Percentiles rank a stretch among this genome's conserved stretches.
These are phyloP conservation scores for Alternaria gansuensis DNA, from an alignment of 2,329 filamentous ascomycete genomes.

Conservation along the genomic window DNA sequence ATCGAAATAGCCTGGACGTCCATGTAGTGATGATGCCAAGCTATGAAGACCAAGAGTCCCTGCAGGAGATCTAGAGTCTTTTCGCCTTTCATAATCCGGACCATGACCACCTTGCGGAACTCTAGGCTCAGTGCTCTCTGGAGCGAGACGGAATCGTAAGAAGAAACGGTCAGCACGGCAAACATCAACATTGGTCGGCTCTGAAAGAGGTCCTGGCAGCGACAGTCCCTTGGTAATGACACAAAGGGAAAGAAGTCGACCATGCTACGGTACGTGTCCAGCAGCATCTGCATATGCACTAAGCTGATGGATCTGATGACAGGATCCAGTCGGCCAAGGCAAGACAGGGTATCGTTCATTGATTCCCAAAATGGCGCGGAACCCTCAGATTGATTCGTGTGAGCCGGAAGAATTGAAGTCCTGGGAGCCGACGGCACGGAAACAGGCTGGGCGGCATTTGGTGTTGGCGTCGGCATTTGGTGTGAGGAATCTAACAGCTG, in stretches of 20 bases:
- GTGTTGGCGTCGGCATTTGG: constrained; percentile 25
- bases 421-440: constrained; percentile 29
- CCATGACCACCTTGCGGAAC: constrained; percentile 49
- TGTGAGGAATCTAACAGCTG: constrained; percentile 37
- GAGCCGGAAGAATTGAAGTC: constrained; percentile 36
- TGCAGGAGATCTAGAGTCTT: constrained; percentile 49
- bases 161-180: constrained; percentile 47
- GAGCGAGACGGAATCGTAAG: constrained; percentile 43
- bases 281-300: constrained; percentile 47
- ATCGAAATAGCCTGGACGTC: constrained; percentile 47
- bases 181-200: constrained; percentile 48
- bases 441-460: constrained; percentile 25
- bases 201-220: constrained; percentile 41
- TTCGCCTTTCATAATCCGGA: constrained; percentile 49
- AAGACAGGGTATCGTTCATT: constrained; percentile 45
- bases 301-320: constrained; percentile 47
- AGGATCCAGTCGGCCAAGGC: constrained; percentile 45
- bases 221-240: constrained; percentile 38
- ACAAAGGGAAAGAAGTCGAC: constrained; percentile 50
- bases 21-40: constrained; percentile 53
- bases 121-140: constrained; percentile 47
- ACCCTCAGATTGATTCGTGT: constrained; percentile 37
- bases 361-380: constrained; percentile 47
- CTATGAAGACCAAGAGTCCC: constrained; percentile 47
- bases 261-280: constrained; percentile 47